Conservation (phyloP, 2,329 filamentous ascomycete genomes). For the Aspergillus sp. region DNA sequence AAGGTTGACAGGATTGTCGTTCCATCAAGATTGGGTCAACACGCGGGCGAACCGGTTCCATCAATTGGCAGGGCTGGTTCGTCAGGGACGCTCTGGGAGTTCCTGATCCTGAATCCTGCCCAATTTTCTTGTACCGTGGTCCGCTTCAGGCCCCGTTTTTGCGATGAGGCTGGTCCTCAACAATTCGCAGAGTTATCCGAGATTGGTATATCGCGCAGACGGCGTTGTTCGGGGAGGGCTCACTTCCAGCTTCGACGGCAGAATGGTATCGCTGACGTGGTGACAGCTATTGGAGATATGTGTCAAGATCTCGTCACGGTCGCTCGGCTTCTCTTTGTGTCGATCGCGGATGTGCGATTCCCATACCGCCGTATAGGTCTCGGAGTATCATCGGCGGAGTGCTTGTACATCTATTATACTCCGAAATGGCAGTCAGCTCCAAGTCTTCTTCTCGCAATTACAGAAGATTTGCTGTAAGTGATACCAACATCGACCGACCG, state of each 20-base stretch:
- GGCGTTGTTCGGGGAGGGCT: neutral
- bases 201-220: neutral
- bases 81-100: neutral
- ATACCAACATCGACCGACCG: no score
- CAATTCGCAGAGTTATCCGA: neutral
- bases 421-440: neutral
- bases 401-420: neutral
- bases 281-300: neutral
- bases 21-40: constrained; percentile 3
- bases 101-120: neutral
- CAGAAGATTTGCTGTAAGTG: no score
- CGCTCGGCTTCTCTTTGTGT: neutral
- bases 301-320: neutral
- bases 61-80: neutral
- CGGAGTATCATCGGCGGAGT: neutral
- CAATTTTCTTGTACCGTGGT: neutral
- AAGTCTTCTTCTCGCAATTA: no score
- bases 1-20: neutral
- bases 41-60: constrained; percentile 6
- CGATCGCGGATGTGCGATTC: neutral
- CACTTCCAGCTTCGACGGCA: neutral
- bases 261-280: neutral
- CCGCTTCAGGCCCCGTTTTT: neutral
- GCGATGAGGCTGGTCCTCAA: neutral
- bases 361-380: neutral